Percentiles rank a stretch among this genome's conserved stretches.
These are phyloP conservation scores for Tolypocladium cylindrosporum DNA, from an alignment of 2,329 filamentous ascomycete genomes.

Conservation along the genomic window DNA sequence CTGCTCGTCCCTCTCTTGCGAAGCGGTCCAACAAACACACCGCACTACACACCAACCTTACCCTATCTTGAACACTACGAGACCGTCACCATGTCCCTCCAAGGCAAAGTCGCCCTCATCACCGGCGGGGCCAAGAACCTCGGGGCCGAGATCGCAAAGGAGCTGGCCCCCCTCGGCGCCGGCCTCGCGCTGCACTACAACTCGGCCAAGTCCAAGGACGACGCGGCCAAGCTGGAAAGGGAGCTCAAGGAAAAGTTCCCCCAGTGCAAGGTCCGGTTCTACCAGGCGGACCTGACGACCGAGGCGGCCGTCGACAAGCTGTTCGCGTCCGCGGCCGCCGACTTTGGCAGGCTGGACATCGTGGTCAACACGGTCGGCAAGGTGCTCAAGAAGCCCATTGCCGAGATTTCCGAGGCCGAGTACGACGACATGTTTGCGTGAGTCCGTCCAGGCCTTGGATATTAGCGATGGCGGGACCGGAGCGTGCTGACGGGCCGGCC, in stretches of 20 bases:
- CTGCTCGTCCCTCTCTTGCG: neutral
- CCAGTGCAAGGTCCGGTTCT: constrained; percentile 23
- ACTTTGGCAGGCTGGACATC: constrained; percentile 36
- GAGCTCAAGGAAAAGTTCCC: constrained; percentile 23
- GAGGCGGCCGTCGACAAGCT: constrained; percentile 27
- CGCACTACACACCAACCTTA: no score
- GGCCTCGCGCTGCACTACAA: constrained; percentile 50
- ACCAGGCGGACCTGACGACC: constrained; percentile 32
- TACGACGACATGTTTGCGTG: constrained; percentile 38
- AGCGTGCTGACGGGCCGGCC: neutral
- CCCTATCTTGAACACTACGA: no score
- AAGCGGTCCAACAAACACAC: neutral
- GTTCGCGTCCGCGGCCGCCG: constrained; percentile 26
- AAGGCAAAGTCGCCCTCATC: constrained; percentile 36
- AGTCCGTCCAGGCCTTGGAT: constrained; percentile 6
- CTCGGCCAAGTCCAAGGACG: constrained; percentile 25
- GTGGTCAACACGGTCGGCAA: constrained; percentile 41
- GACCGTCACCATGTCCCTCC: constrained; percentile 18
- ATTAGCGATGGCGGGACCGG: neutral
- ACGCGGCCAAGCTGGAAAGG: constrained; percentile 23
- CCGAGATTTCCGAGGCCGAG: constrained; percentile 31
- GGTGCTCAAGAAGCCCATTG: constrained; percentile 35
- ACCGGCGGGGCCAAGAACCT: constrained; percentile 50
- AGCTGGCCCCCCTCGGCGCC: constrained; percentile 45
- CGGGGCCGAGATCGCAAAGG: constrained; percentile 46